phyloP scores from a whole-genome alignment of 306 rosid species.

The Trichosanthes truncata region DNA sequence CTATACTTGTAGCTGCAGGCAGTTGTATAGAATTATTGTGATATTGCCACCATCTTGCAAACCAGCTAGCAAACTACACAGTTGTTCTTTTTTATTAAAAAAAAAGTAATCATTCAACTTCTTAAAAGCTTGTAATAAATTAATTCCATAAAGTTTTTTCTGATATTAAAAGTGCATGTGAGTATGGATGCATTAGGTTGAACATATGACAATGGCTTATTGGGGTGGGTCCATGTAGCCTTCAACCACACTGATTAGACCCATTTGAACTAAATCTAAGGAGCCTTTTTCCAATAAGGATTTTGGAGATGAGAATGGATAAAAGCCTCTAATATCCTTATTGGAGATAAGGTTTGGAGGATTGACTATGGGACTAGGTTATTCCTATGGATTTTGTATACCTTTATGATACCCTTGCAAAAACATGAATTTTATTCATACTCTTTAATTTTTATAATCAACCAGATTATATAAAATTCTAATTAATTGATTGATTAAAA shows the following conservation, averaged over 20 bases:
- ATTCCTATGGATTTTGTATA: too few relatives aligned
- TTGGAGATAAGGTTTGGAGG: too few relatives aligned
- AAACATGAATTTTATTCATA: too few relatives aligned
- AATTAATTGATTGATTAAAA: too few relatives aligned
- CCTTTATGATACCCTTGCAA: too few relatives aligned
- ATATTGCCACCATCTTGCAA: neutral
- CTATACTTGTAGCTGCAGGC: neutral
- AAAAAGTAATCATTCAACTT: neutral
- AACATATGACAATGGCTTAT: slow-evolving; percentile 6
- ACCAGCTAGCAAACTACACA: neutral
- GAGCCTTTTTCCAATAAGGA: too few relatives aligned
- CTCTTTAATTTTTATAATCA: too few relatives aligned
- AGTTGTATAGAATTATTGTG: neutral
- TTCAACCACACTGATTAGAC: slow-evolving; percentile 4
- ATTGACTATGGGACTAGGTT: too few relatives aligned
- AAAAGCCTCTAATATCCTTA: too few relatives aligned
- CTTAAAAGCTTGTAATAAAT: neutral
- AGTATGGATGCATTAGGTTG: neutral
- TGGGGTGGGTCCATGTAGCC: slow-evolving; percentile 2
- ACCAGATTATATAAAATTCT: too few relatives aligned
- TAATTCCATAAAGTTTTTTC: neutral
- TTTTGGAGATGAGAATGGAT: too few relatives aligned
- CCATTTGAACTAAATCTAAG: neutral
- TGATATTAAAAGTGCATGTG: slow-evolving; percentile 3
- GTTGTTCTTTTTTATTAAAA: neutral